Base-by-base conservation (phyloP, 495 filamentous ascomycete species). In the Saxophila tyrrhenica region DNA sequence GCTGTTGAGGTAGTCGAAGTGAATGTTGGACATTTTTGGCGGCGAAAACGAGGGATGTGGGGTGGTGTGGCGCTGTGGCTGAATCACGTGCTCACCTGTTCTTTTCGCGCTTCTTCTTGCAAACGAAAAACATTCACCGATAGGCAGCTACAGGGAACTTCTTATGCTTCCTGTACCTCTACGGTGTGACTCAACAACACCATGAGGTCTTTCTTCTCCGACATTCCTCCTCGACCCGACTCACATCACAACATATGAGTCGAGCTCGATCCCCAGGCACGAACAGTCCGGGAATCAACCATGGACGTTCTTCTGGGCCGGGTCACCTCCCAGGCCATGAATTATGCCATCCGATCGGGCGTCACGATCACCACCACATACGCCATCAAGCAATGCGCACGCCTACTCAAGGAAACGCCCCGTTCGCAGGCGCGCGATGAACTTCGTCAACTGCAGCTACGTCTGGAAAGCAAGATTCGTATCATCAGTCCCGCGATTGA, bases 401-500 rank as follows among this genome's bases (percentile, higher is more conserved):
- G 88, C 35, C 72, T 96, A 39, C 74, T 96, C 15, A 87, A 89
- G 72, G 84, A 87, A 72, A 51, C 54, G 9, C 59, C 56, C 11
- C 78, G 88, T 56, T 76, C 86, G 52, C 79, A 78, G 61, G 78
- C 81, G 25, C 76, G 79, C 44, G 76, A 85, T 46, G 86, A 94
- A 67, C 72, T 96, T 10, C 68, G 78, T 51, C 63, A 71, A 13
- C 71, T 95, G 11, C 88, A 95, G 62, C 76, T 84, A 46, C 76
- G 84, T 2, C 72, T 96, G 0, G 78, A 94, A 53, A 83, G 77
- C 72, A 94, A 94, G 64, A 94, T 94, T 50, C 53, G 89, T 84
- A 90, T 96, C 51, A 83, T 96, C 39, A 87, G 87, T 21, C 90
- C 90, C 3, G 85, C 89, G 1, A 94, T 96, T 63, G 88, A 96